Evolutionary conservation across 106 monocot genomes (phyloP), one percentile per base, ranked within the genome.

Genomic region (Posidonia australis): DNA sequence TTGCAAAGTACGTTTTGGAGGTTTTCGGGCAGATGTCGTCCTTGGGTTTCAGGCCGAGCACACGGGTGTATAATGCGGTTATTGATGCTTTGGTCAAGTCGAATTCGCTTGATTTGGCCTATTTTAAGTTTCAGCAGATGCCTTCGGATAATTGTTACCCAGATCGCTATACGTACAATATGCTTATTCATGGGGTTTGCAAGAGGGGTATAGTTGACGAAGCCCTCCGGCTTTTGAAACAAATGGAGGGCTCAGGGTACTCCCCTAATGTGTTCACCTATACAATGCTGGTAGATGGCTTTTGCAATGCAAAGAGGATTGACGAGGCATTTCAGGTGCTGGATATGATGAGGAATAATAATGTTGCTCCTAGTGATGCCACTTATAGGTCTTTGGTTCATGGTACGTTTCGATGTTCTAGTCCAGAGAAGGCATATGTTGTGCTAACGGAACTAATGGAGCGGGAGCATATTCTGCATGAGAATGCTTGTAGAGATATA

Each of bases 71-170:
- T 59, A 98, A 98, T 54, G 58, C 84, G 11, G 78, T 90, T 2
- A 98, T 98, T n/a, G 78, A 82, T 46, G 82, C 90, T 17, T 45
- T 90, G 68, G 79, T 98, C 53, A 80, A 74, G 60, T 57, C 96
- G 1, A 77, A 85, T 54, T 84, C 80, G 6, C 72, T 98, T 10
- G 90, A 98, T 70, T 59, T 82, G 10, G 90, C 90, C 42, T 98
- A 98, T 61, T 73, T 84, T 44, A 90, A 81, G 74, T 98, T 90
- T 68, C 87, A 90, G 32, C 96, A 98, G 57, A 98, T 98, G 96
- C 63, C 72, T n/a, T 84, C 96, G 5, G 84, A 98, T 56, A 69
- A 68, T 29, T 98, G 96, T 61, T 19, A 27, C 3, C 87, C 84
- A 0, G 96, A 98, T 67, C 70, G 77, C n/a, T 90, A 90, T 60